Evolutionary conservation across 371 early-diverging fungal genomes (phyloP).

Genomic region (Mucor piriformis): DNA sequence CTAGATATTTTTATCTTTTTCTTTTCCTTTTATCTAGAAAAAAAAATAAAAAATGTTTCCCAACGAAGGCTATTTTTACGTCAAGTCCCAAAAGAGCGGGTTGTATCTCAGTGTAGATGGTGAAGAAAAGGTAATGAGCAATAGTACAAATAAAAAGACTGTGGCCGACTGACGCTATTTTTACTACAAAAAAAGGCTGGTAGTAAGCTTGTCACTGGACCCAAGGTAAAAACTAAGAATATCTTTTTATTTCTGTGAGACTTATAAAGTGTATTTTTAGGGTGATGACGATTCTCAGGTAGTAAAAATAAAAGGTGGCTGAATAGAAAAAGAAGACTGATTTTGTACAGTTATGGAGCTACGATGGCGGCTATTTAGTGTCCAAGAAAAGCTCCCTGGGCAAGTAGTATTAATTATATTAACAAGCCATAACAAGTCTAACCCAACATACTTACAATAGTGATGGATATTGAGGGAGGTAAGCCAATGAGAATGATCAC

Average conservation of each 20-base stretch:
- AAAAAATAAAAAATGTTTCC: constrained; percentile 11
- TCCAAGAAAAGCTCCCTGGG: constrained; percentile 38
- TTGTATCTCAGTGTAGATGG: constrained; percentile 6
- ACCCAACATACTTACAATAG: constrained; percentile 9
- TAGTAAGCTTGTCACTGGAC: constrained; percentile 4
- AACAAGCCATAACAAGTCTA: neutral
- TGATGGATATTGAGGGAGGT: constrained; percentile 49
- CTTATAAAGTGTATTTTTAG: neutral
- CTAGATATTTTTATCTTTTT: constrained; percentile 1
- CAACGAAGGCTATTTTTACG: constrained; percentile 12
- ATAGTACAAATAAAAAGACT: neutral
- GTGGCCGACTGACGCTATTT: neutral
- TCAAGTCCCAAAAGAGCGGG: constrained; percentile 9
- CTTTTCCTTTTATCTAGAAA: neutral
- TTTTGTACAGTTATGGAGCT: constrained; percentile 31
- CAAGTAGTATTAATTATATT: constrained; percentile 9
- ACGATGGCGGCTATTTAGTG: constrained; percentile 36
- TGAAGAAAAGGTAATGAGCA: neutral
- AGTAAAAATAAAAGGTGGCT: neutral
- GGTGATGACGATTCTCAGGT: constrained; percentile 9
- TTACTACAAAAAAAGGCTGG: constrained; percentile 12
- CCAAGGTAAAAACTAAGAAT: constrained; percentile 6
- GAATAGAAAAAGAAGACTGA: neutral
- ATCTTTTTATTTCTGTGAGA: neutral
- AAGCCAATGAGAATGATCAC: neutral